Evolutionary conservation across 352 stramenopile species (phyloP), one percentile per base, ranked within the genome.

Genomic region (Phytophthora aleatoria): DNA sequence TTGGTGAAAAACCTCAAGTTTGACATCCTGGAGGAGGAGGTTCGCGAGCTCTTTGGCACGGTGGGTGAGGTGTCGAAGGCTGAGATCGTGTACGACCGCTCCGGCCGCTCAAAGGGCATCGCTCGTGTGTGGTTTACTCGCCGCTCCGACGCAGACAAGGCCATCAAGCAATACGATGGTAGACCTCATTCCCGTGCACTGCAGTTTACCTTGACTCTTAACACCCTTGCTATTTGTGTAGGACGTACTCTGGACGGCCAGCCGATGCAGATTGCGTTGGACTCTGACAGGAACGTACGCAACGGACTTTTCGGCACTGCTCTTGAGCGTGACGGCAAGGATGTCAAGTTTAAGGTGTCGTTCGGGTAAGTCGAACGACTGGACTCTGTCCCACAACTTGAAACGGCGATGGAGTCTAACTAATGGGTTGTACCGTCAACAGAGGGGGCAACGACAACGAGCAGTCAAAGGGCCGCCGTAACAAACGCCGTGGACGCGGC

Each of bases 151-250:
- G 85, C 85, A 16, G 83, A 94, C 68, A 89, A 90, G 69, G 81
- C 85, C 16, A 87, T 94, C 62, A 92, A 91, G 73, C 83, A 91
- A 69, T 94, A 90, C 56, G 85, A 94, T 36, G 85, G 85, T 94
- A 61, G 3, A 61, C 49, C 1, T 27, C 7, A 20, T 26, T 16
- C 42, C 7, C 3, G 2, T 27, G 20, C 1, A 11, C 15, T 57
- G 2, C 30, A 27, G 11, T 24, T 45, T 51, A 11, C 12, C 10
- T 50, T 6, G 13, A 41, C 15, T 28, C 9, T 20, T 67, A 53
- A 57, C 31, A 15, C 26, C 39, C 15, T 26, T 57, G 26, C 24
- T 6, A 6, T 47, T 3, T 35, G 31, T 26, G 24, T 50, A 94
- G 85, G 85, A 61, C 82, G 85, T 51, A 90, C 82, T 35, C 68